Conservation (phyloP, 179 eudicot genomes). For the Spinacia oleracea region DNA sequence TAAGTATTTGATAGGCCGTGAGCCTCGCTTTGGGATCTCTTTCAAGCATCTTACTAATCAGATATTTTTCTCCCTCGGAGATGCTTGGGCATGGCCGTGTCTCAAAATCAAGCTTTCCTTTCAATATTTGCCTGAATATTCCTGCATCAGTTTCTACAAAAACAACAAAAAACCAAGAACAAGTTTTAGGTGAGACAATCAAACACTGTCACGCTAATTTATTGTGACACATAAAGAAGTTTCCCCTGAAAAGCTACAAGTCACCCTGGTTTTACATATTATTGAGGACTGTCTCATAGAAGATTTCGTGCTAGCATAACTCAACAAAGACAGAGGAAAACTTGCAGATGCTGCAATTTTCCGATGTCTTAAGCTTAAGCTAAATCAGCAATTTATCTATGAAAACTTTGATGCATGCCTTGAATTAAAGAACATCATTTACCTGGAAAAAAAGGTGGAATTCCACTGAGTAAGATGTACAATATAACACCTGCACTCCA, state of each 20-base stretch:
- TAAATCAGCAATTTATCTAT: neutral
- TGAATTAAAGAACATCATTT: neutral
- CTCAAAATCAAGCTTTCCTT: slow-evolving; percentile 35
- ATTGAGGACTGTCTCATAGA: too few relatives aligned
- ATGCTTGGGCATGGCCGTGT: slow-evolving; percentile 43
- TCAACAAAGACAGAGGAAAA: neutral
- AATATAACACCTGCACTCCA: slow-evolving; percentile 55
- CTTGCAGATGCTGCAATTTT: neutral
- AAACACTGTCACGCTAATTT: neutral
- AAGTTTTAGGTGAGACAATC: neutral
- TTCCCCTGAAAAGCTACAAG: too few relatives aligned
- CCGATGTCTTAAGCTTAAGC: neutral
- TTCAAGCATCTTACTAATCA: slow-evolving; percentile 43
- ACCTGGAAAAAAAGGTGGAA: slow-evolving; percentile 54
- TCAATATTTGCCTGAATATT: slow-evolving; percentile 42
- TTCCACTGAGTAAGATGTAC: slow-evolving; percentile 47
- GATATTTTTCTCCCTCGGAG: slow-evolving; percentile 46
- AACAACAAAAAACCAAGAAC: neutral
- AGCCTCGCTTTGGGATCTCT: slow-evolving; percentile 40
- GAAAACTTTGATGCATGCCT: neutral
- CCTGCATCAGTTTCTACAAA: slow-evolving; percentile 42
- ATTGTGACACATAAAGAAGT: too few relatives aligned
- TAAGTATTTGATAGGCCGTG: slow-evolving; percentile 44
- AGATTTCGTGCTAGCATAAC: too few relatives aligned
- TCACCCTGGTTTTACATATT: too few relatives aligned